Conservation (phyloP, 2,329 filamentous ascomycete genomes). For the Pestalotiopsis sp. region DNA sequence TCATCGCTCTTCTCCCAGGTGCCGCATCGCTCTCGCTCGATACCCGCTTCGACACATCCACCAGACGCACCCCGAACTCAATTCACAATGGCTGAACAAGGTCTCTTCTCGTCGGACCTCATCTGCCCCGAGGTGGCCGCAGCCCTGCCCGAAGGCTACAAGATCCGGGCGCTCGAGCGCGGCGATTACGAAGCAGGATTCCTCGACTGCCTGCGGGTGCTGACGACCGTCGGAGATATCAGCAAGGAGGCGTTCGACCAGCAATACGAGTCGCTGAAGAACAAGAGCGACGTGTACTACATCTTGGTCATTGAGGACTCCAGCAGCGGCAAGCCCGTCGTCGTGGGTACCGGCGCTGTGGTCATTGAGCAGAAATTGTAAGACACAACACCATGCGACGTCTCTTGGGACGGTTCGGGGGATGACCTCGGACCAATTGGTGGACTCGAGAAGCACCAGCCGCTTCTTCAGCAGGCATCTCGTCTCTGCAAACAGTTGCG, state of each 20-base stretch:
- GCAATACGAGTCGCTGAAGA: conserved; percentile 80
- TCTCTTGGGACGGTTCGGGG: not conserved
- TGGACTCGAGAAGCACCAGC: not conserved
- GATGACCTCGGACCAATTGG: not conserved
- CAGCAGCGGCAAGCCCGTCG: conserved; percentile 51
- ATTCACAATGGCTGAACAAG: conserved; percentile 45
- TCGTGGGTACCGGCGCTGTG: conserved; percentile 90
- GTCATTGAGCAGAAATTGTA: conserved; percentile 95
- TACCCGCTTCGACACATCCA: not conserved
- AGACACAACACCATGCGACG: conserved; percentile 33
- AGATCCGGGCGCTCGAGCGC: conserved; percentile 76
- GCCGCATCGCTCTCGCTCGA: not conserved
- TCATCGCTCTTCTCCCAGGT: not conserved
- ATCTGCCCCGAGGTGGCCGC: conserved; percentile 76
- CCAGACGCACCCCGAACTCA: not conserved
- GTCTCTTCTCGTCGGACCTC: conserved; percentile 77
- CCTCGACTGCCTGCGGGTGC: conserved; percentile 85
- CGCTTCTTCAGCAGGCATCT: not conserved
- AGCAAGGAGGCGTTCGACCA: conserved; percentile 72
- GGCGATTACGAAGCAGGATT: conserved; percentile 82
- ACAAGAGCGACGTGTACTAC: conserved; percentile 74
- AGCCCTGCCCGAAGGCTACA: conserved; percentile 79
- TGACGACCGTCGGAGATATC: conserved; percentile 92
- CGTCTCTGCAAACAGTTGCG: conserved; percentile 18
- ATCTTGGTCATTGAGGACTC: conserved; percentile 83